Evolutionary conservation across 2,329 filamentous ascomycete species (phyloP), one percentile per base, ranked within the genome.

Genomic region (Scolecobasidium constrictum): DNA sequence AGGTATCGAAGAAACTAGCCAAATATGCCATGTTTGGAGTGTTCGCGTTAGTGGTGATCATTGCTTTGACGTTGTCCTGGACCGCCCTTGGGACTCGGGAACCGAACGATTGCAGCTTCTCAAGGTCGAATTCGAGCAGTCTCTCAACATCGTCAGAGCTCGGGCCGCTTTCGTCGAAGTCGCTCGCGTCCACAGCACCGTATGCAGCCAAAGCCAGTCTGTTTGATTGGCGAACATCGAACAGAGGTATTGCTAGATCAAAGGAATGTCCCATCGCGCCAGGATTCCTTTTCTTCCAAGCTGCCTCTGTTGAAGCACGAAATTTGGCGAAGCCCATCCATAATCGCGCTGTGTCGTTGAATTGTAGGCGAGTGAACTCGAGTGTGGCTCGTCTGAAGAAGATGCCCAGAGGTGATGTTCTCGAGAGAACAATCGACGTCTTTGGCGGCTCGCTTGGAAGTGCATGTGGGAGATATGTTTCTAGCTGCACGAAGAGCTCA

Each of bases 301-400:
- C 63, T 12, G 67, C 60, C 19, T 80, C 77, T 2, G 86, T 92
- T 0, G 83, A 78, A 52, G 86, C 74, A 38, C 88, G 75, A 61
- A 93, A 96, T 41, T 72, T 73, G 47, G 90, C 77, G 61, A 95
- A 90, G 2, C 76, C 75, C 47, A 78, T 80, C 88, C 92, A 96
- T 4, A 98, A 66, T 44, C 76, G 75, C 35, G 83, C 71, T 1
- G 78, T 74, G 57, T 94, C 84, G 44, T 86, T 74, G 53, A 96
- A 95, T 36, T 80, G 79, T 26, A 96, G 64, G 35, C 83, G 69
- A 1, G 78, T 77, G 55, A 88, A 94, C 61, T 96, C 90, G 3
- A 94, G 66, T 50, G 78, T 73, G 3, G 83, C 75, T 53, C 82
- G 75, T 40, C 88, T 75, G 13, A 95, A 72, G 56, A 94, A 94